Evolutionary conservation across 495 filamentous ascomycete genomes (phyloP).

Genomic region (Xylaria bambusicola): DNA sequence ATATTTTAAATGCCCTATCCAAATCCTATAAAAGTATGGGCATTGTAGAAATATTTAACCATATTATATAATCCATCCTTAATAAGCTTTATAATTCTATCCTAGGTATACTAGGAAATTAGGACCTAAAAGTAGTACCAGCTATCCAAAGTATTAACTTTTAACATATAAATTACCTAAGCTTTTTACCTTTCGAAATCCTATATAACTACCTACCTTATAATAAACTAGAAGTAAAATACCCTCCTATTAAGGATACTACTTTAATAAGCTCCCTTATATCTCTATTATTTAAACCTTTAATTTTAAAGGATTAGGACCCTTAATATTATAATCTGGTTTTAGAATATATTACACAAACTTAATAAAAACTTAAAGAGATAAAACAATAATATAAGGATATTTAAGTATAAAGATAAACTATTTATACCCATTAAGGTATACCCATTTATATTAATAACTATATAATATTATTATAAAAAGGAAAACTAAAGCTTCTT

Average conservation of each 20-base stretch:
- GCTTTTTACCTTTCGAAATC: no score
- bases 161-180: conserved; percentile 6
- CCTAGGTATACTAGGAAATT: background rate
- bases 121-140: background rate
- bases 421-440: background rate
- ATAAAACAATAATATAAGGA: conserved; percentile 13
- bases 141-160: conserved; percentile 3
- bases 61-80: no score
- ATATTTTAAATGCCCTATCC: background rate
- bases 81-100: no score
- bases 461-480: no score
- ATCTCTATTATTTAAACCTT: conserved; percentile 5
- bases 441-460: no score
- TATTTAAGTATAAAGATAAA: background rate
- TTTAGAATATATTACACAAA: no score
- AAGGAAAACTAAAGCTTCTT: no score
- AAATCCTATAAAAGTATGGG: no score
- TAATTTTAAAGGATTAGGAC: background rate
- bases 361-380: no score
- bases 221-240: no score
- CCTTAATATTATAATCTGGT: conserved; percentile 2
- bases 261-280: conserved; percentile 1
- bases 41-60: no score
- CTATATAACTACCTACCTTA: no score
- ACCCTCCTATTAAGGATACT: background rate